A percentile compares a stretch with the other conserved stretches of the same genome.
phyloP scores from a whole-genome alignment of 768 basidiomycete genomes.

The Phylloporus arenicola region DNA sequence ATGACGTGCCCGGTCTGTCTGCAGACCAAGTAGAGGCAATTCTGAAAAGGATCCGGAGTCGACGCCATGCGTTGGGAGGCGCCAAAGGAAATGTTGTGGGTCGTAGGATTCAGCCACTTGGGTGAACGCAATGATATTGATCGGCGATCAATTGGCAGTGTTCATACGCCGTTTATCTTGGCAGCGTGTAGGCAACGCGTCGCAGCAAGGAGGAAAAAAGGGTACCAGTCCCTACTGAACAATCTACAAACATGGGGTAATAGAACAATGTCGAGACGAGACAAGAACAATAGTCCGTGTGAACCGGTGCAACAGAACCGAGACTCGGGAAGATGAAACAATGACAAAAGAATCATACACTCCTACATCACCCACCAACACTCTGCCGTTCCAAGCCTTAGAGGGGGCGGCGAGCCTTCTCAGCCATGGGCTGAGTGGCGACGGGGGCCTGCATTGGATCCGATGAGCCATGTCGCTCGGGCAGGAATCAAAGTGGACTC shows the following conservation, averaged over 20 bases:
- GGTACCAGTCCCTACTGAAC: constrained; percentile 22
- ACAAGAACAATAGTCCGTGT: constrained; percentile 13
- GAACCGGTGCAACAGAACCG: constrained; percentile 17
- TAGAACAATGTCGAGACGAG: constrained; percentile 7
- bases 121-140: neutral
- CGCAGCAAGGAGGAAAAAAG: constrained; percentile 3
- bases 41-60: neutral
- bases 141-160: neutral
- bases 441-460: constrained; percentile 13
- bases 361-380: neutral
- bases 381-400: constrained; percentile 3
- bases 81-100: neutral
- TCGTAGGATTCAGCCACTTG: neutral
- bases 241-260: constrained; percentile 13
- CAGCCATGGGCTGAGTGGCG: constrained; percentile 22
- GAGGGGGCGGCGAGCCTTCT: constrained; percentile 25
- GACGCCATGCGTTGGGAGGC: neutral
- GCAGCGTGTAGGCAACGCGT: neutral
- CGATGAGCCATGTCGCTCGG: constrained; percentile 3
- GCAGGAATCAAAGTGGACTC: constrained; percentile 8
- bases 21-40: constrained; percentile 12
- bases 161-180: neutral
- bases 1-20: constrained; percentile 8
- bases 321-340: constrained; percentile 3
- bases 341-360: constrained; percentile 4